Evolutionary conservation across 2,329 filamentous ascomycete species (phyloP).

Genomic region (Exophiala spinifera): DNA sequence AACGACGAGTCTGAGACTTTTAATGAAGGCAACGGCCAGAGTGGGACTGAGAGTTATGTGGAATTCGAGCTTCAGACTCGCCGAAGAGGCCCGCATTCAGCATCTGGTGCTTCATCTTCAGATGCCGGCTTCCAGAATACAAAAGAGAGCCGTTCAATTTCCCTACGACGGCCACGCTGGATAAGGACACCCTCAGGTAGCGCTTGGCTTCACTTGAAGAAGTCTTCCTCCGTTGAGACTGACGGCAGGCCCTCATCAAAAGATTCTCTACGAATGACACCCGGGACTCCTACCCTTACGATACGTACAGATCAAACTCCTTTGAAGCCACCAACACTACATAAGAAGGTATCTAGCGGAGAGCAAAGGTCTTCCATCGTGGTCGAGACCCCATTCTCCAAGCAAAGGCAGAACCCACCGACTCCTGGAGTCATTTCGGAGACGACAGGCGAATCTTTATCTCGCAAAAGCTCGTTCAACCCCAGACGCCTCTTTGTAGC

Average conservation of each 20-base stretch:
- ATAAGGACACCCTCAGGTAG: conserved; percentile 15
- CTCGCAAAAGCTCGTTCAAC: conserved; percentile 19
- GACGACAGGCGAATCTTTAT: background rate
- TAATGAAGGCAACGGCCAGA: background rate
- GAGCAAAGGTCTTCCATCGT: conserved; percentile 7
- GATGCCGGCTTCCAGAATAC: background rate
- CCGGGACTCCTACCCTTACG: conserved; percentile 3
- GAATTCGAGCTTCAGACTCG: background rate
- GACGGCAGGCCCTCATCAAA: conserved; percentile 4
- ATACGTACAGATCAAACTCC: conserved; percentile 20
- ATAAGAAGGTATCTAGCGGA: background rate
- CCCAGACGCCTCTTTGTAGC: conserved; percentile 17
- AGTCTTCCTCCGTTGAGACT: conserved; percentile 1
- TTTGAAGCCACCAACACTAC: conserved; percentile 12
- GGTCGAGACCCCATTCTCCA: conserved; percentile 18
- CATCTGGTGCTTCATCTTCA: background rate
- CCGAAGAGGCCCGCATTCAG: background rate
- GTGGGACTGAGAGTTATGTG: background rate
- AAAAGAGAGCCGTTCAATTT: conserved; percentile 7
- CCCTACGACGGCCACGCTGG: conserved; percentile 9
- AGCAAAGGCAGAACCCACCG: conserved; percentile 1
- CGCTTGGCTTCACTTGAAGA: conserved; percentile 11
- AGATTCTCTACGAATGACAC: background rate
- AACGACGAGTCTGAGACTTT: no score
- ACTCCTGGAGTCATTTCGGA: background rate